A percentile compares a stretch with the other conserved stretches of the same genome.
Evolutionary conservation across 2,329 filamentous ascomycete genomes (phyloP).

Genomic region (Sporothrix euskadiensis): DNA sequence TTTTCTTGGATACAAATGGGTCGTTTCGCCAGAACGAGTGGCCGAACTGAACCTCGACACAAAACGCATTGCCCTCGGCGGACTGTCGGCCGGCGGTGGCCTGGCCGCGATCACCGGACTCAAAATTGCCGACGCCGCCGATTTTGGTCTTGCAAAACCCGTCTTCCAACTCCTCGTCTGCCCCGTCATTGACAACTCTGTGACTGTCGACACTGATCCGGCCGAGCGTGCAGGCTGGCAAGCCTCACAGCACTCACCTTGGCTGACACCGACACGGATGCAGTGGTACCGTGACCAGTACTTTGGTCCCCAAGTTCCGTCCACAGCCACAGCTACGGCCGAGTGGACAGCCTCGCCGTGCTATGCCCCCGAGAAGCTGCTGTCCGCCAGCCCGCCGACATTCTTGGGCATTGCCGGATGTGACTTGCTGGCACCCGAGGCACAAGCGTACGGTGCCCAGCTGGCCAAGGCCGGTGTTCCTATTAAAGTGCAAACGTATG

Average conservation of each 20-base stretch:
- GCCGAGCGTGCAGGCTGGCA: constrained; percentile 44
- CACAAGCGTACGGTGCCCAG: constrained; percentile 52
- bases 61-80: constrained; percentile 34
- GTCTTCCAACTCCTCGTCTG: constrained; percentile 56
- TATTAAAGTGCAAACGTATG: constrained; percentile 45
- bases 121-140: constrained; percentile 1
- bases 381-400: constrained; percentile 53
- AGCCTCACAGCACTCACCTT: constrained; percentile 38
- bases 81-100: constrained; percentile 35
- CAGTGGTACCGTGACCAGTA: constrained; percentile 62
- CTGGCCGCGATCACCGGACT: constrained; percentile 17
- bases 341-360: constrained; percentile 37
- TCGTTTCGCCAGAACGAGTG: neutral
- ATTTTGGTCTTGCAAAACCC: constrained; percentile 15
- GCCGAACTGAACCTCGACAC: constrained; percentile 43
- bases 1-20: constrained; percentile 47
- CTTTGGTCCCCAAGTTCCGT: constrained; percentile 45
- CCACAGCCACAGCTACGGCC: constrained; percentile 42
- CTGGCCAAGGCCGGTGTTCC: constrained; percentile 48
- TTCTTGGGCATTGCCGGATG: constrained; percentile 56
- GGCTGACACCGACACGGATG: constrained; percentile 57
- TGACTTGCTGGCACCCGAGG: constrained; percentile 58
- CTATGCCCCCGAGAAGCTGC: constrained; percentile 50
- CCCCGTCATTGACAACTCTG: constrained; percentile 60
- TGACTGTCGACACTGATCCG: constrained; percentile 42